Conservation (phyloP, 192 early-diverging fungal species). For the Coemansia sp. region DNA sequence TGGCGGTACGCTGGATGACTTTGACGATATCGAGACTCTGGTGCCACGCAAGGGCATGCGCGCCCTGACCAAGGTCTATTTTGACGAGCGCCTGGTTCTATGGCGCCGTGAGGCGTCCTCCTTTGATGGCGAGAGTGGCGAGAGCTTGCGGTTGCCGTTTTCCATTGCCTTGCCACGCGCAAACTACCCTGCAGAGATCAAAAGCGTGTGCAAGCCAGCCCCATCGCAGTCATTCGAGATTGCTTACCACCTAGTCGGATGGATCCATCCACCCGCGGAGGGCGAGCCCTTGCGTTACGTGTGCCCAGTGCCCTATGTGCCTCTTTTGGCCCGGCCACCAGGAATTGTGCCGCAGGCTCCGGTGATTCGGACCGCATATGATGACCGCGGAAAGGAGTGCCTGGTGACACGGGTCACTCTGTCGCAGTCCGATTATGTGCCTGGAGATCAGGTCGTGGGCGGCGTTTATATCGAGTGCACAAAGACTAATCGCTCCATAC, state of each 20-base stretch:
- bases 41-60: constrained; percentile 33
- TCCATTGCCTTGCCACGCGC: constrained; percentile 37
- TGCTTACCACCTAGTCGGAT: constrained; percentile 35
- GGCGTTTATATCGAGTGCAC: constrained; percentile 47
- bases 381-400: constrained; percentile 40
- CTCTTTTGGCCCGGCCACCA: constrained; percentile 9
- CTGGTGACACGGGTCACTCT: constrained; percentile 42
- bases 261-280: constrained; percentile 8
- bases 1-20: constrained; percentile 45
- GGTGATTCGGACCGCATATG: constrained; percentile 29
- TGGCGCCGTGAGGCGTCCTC: constrained; percentile 17
- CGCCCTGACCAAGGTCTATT: constrained; percentile 41
- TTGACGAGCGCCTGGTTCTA: constrained; percentile 47
- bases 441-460: constrained; percentile 48
- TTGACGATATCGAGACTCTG: constrained; percentile 27
- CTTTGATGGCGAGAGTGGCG: background rate
- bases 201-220: constrained; percentile 25
- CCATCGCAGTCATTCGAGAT: constrained; percentile 52
- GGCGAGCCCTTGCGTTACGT: background rate
- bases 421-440: constrained; percentile 45
- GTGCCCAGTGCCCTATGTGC: constrained; percentile 24
- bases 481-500: constrained; percentile 34
- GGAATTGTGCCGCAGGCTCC: constrained; percentile 19
- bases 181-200: constrained; percentile 41
- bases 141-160: constrained; percentile 16